Conservation (phyloP, 208 protist genomes). For the Leishmania arabica region DNA sequence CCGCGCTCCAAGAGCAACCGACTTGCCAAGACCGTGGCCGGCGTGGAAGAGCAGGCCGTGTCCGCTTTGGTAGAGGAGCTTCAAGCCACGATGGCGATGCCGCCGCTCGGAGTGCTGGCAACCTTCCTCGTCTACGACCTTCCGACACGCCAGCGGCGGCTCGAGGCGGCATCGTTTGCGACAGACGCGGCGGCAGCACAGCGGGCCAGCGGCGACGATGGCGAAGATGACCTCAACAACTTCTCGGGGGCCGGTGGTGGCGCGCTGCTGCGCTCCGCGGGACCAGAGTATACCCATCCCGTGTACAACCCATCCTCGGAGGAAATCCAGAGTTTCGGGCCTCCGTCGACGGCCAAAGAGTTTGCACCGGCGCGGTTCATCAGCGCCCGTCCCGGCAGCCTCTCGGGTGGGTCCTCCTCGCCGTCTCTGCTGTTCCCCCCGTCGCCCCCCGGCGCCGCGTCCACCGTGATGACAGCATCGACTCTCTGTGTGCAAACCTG, state of each 20-base stretch:
- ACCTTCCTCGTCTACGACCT: conserved; percentile 76
- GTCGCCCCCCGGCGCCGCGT: neutral
- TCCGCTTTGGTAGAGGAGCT: conserved; percentile 16
- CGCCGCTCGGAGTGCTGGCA: conserved; percentile 67
- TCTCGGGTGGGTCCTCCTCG: neutral
- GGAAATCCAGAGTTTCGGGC: conserved; percentile 11
- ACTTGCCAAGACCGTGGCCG: conserved; percentile 10
- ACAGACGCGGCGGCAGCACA: conserved; percentile 1
- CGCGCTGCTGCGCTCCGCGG: neutral
- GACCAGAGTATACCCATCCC: conserved; percentile 15
- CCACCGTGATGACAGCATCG: neutral
- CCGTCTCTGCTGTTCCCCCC: neutral
- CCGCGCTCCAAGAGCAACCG: conserved; percentile 19
- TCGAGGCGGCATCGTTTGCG: conserved; percentile 40
- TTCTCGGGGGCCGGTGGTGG: neutral
- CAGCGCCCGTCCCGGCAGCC: conserved; percentile 5
- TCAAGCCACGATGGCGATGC: conserved; percentile 39
- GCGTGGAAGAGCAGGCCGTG: conserved; percentile 19
- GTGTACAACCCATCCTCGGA: conserved; percentile 15
- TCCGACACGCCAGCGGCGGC: conserved; percentile 50
- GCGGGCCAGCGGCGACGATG: neutral
- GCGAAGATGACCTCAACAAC: conserved; percentile 14
- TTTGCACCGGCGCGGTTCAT: neutral
- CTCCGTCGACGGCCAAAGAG: neutral
- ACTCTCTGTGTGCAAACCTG: conserved; percentile 15